Conservation (phyloP, 116 monocot species). For the Zostera marina region DNA sequence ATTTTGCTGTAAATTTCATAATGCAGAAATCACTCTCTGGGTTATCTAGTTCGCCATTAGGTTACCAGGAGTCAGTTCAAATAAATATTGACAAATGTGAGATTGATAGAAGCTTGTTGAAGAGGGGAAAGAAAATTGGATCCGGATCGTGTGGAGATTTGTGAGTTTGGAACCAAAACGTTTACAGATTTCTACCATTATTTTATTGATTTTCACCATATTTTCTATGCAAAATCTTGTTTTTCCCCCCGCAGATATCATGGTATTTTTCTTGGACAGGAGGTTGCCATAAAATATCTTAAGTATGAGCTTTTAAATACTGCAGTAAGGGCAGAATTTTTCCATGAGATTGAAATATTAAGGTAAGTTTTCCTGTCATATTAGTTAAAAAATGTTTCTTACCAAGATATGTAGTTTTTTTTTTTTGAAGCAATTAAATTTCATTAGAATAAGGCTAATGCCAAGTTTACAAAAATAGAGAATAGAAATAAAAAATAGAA, state of each 20-base stretch:
- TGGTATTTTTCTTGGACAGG: constrained; percentile 60
- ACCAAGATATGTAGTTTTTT: too few species aligned
- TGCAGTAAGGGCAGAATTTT: constrained; percentile 32
- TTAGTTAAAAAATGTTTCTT: neutral
- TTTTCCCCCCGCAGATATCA: constrained; percentile 8
- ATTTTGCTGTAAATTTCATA: neutral
- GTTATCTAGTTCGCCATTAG: constrained; percentile 35
- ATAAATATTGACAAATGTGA: constrained; percentile 48
- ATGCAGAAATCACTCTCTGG: constrained; percentile 75
- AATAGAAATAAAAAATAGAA: too few species aligned
- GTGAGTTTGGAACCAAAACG: constrained; percentile 33
- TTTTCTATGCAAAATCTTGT: neutral
- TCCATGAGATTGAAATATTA: constrained; percentile 62
- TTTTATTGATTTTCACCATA: neutral
- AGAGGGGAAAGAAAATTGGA: constrained; percentile 79
- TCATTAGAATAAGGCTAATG: too few species aligned
- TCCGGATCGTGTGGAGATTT: constrained; percentile 91
- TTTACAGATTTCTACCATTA: neutral
- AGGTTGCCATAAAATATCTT: constrained; percentile 74
- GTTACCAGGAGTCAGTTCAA: constrained; percentile 33
- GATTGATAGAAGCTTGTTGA: constrained; percentile 60
- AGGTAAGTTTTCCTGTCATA: constrained; percentile 25
- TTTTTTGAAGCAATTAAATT: too few species aligned
- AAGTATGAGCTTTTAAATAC: constrained; percentile 47
- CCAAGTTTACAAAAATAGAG: too few species aligned